These are phyloP conservation scores for Lactifluus rugatus DNA, from an alignment of 768 basidiomycete species.

Conservation along the genomic window DNA sequence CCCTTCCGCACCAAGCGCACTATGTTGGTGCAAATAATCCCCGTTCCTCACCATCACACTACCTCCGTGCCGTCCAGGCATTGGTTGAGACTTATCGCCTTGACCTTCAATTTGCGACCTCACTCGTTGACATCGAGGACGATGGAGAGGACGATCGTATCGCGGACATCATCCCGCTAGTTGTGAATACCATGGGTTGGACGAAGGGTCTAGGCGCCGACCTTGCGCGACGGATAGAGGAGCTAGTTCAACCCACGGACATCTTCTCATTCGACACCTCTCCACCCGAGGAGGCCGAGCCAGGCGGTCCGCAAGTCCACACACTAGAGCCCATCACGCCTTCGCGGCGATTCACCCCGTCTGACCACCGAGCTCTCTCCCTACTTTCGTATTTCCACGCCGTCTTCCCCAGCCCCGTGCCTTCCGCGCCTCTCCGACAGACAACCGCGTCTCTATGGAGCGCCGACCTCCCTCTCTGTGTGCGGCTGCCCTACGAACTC, in stretches of 20 bases:
- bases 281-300: background rate
- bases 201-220: slow-evolving; percentile 87
- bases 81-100: slow-evolving; percentile 58
- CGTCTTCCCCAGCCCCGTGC: slow-evolving; percentile 26
- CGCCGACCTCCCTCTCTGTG: slow-evolving; percentile 56
- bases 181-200: slow-evolving; percentile 98
- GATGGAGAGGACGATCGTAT: slow-evolving; percentile 34
- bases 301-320: slow-evolving; percentile 27
- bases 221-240: slow-evolving; percentile 60
- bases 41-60: slow-evolving; percentile 63
- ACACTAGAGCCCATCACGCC: slow-evolving; percentile 38
- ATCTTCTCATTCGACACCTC: slow-evolving; percentile 41
- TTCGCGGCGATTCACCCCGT: slow-evolving; percentile 41
- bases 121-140: slow-evolving; percentile 21
- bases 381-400: slow-evolving; percentile 75
- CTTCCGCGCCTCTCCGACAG: slow-evolving; percentile 15
- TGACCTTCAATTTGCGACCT: slow-evolving; percentile 48
- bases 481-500: slow-evolving; percentile 64
- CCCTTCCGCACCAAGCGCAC: slow-evolving; percentile 61
- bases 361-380: slow-evolving; percentile 62
- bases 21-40: slow-evolving; percentile 77
- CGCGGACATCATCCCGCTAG: slow-evolving; percentile 58
- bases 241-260: slow-evolving; percentile 47
- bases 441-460: slow-evolving; percentile 48
- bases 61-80: slow-evolving; percentile 57